These are phyloP conservation scores for Lachancea sp. DNA, from an alignment of 805 yeast species.

Conservation along the genomic window DNA sequence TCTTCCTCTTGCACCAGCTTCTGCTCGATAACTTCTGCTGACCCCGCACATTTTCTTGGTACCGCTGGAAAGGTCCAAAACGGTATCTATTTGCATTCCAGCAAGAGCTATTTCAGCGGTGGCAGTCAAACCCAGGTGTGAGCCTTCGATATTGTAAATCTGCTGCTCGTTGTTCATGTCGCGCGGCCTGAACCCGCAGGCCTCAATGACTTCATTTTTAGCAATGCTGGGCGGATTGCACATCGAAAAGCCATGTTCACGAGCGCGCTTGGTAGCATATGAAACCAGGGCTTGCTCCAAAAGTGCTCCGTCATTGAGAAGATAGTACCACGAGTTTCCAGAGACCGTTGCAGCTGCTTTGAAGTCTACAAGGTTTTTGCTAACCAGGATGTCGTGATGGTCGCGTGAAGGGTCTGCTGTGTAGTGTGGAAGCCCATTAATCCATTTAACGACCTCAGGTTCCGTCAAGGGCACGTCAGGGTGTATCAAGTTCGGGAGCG, in stretches of 20 bases:
- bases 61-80: conserved; percentile 36
- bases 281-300: conserved; percentile 87
- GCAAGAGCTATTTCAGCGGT: conserved; percentile 96
- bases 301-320: conserved; percentile 77
- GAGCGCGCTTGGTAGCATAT: conserved; percentile 63
- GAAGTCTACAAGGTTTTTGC: conserved; percentile 64
- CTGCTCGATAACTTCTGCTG: conserved; percentile 85
- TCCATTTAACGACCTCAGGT: conserved; percentile 43
- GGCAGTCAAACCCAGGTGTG: conserved; percentile 68
- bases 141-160: conserved; percentile 56
- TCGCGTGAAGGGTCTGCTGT: conserved; percentile 34
- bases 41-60: conserved; percentile 70
- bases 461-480: conserved; percentile 38
- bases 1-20: conserved; percentile 93
- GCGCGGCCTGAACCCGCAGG: conserved; percentile 93
- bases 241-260: conserved; percentile 59
- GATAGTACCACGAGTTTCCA: conserved; percentile 81
- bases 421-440: conserved; percentile 38
- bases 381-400: conserved; percentile 67
- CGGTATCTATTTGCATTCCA: conserved; percentile 56
- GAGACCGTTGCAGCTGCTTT: conserved; percentile 64
- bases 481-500: conserved; percentile 60
- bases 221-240: conserved; percentile 84
- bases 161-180: conserved; percentile 84
- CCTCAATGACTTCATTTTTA: conserved; percentile 64